phyloP scores from a whole-genome alignment of 495 filamentous ascomycete genomes.

The Penicillium taxi region DNA sequence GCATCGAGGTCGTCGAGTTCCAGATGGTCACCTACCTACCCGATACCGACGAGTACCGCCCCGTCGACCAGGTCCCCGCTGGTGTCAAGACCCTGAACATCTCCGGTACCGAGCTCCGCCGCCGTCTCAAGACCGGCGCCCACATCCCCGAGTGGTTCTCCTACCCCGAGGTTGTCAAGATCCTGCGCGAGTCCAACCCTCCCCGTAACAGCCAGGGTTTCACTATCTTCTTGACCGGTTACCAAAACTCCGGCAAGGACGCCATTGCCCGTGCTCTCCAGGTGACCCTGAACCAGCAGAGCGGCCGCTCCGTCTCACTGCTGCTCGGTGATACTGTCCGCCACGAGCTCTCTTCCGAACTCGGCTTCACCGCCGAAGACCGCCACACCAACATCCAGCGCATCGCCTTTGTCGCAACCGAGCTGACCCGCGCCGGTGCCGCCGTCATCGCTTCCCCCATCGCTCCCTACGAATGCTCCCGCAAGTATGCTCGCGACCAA shows the following conservation, averaged over 20 bases:
- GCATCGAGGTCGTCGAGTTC: constrained; percentile 98
- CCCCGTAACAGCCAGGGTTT: constrained; percentile 85
- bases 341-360: constrained; percentile 83
- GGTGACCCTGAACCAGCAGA: constrained; percentile 97
- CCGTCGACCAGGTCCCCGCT: constrained; percentile 76
- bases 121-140: constrained; percentile 76
- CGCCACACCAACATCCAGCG: constrained; percentile 92
- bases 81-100: constrained; percentile 92
- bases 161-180: constrained; percentile 95
- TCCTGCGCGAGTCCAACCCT: constrained; percentile 90
- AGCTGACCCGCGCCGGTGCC: constrained; percentile 85
- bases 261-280: constrained; percentile 91
- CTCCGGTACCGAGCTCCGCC: constrained; percentile 89
- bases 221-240: constrained; percentile 96
- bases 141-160: constrained; percentile 99
- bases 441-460: constrained; percentile 98
- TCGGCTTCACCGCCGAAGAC: constrained; percentile 90
- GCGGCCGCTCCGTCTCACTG: constrained; percentile 86
- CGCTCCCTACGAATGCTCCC: constrained; percentile 76
- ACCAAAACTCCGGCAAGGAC: constrained; percentile 94
- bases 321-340: constrained; percentile 93
- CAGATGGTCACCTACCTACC: constrained; percentile 99
- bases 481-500: constrained; percentile 68
- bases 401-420: constrained; percentile 91
- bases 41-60: constrained; percentile 91